phyloP scores from a whole-genome alignment of 306 rosid species.

The Castanea crenata region DNA sequence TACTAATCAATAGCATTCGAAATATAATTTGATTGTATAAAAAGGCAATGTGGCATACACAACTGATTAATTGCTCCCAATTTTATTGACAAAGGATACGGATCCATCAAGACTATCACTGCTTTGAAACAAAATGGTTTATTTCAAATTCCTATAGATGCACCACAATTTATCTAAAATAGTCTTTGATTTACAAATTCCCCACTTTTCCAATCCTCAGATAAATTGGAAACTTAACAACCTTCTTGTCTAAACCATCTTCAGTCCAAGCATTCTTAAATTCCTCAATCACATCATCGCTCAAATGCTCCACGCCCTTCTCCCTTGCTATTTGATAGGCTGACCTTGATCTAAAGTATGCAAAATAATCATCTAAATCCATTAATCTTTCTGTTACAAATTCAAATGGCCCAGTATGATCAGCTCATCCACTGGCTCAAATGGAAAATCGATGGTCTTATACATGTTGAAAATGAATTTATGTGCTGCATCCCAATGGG shows the following conservation, averaged over 20 bases:
- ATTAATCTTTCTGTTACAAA: slow-evolving; percentile 49
- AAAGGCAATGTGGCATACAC: no score
- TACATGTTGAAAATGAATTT: slow-evolving; percentile 47
- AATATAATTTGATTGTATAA: no score
- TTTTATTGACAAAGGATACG: neutral
- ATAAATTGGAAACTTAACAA: slow-evolving; percentile 52
- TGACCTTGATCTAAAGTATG: slow-evolving; percentile 63
- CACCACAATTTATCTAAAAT: neutral
- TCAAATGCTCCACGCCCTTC: slow-evolving; percentile 67
- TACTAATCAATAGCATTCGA: no score
- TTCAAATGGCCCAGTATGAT: slow-evolving; percentile 62
- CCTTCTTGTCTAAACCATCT: slow-evolving; percentile 31
- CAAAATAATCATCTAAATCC: slow-evolving; percentile 50
- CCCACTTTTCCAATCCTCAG: slow-evolving; percentile 70
- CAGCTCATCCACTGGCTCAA: slow-evolving; percentile 54
- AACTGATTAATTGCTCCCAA: neutral
- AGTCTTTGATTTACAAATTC: neutral
- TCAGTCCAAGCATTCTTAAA: slow-evolving; percentile 62
- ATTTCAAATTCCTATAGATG: neutral
- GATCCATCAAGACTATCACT: neutral
- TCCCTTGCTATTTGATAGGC: slow-evolving; percentile 75
- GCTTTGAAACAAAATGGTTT: neutral
- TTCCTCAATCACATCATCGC: slow-evolving; percentile 35
- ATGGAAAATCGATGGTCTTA: slow-evolving; percentile 65
- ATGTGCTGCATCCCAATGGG: slow-evolving; percentile 58